phyloP scores from a whole-genome alignment of 2,329 filamentous ascomycete species.

The Thielaviopsis musarum region DNA sequence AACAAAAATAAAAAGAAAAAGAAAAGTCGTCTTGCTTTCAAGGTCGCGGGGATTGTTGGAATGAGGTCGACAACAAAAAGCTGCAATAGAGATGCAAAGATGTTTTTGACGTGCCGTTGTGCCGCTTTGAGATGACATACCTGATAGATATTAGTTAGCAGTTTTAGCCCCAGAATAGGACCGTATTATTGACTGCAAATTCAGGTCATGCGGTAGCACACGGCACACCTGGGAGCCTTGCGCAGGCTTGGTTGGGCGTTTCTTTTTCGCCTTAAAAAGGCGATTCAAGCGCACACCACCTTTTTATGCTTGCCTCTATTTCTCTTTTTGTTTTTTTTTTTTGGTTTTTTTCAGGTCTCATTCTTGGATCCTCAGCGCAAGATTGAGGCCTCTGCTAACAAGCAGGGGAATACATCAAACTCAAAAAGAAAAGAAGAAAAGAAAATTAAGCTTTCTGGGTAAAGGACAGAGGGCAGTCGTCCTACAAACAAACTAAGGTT shows the following conservation, averaged over 20 bases:
- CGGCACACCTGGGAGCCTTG: not conserved
- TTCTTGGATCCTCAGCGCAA: not conserved
- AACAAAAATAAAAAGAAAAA: not conserved
- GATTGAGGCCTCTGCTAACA: not conserved
- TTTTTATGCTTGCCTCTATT: not conserved
- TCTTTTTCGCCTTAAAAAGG: not conserved
- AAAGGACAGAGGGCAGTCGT: constrained; percentile 70
- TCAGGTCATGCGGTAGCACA: not conserved
- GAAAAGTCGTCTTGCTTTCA: not conserved
- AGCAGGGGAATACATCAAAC: not conserved
- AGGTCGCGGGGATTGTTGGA: not conserved
- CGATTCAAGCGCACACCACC: not conserved
- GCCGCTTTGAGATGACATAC: not conserved
- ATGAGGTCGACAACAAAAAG: not conserved
- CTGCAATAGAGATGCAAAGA: not conserved
- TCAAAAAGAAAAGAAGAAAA: not conserved
- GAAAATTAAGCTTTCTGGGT: constrained; percentile 21
- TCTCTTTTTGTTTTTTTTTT: not conserved
- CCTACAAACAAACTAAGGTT: constrained; percentile 31
- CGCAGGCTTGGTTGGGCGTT: not conserved
- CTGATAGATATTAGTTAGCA: not conserved
- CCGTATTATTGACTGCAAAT: not conserved
- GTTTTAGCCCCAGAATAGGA: not conserved
- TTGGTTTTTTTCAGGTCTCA: not conserved
- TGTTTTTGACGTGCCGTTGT: not conserved